Conservation (phyloP, 768 basidiomycete genomes). For the Gautieria morchelliformis region DNA sequence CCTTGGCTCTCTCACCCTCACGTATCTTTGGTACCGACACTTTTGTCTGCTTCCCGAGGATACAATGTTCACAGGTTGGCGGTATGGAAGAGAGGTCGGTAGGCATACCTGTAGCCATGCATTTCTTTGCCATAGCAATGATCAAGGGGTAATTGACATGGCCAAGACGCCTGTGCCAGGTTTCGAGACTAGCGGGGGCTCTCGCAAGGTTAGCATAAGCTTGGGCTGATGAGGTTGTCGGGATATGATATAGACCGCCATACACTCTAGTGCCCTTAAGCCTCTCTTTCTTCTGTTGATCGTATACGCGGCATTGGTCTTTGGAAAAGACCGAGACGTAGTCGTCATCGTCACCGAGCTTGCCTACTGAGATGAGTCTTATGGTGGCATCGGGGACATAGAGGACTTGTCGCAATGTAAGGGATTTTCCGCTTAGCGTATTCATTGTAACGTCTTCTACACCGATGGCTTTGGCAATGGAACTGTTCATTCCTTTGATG, state of each 20-base stretch:
- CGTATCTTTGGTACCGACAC: too few relatives aligned
- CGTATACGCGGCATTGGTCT: too few relatives aligned
- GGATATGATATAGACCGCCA: background rate
- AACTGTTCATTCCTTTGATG: constrained; percentile 18
- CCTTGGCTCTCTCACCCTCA: too few relatives aligned
- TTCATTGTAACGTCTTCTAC: too few relatives aligned
- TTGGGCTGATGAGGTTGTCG: background rate
- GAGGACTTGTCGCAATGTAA: constrained; percentile 11
- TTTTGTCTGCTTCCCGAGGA: constrained; percentile 30
- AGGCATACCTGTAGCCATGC: constrained; percentile 15
- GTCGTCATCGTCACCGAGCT: background rate
- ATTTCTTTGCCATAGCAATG: too few relatives aligned
- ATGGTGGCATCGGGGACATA: constrained; percentile 14
- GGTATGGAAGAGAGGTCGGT: constrained; percentile 14
- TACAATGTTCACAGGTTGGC: constrained; percentile 25
- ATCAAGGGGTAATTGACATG: constrained; percentile 15
- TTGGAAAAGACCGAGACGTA: too few relatives aligned
- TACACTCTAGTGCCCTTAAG: too few relatives aligned
- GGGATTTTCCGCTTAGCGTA: background rate
- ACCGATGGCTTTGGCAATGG: background rate
- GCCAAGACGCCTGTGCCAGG: constrained; percentile 19
- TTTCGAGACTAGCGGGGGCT: constrained; percentile 2
- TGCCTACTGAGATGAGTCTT: constrained; percentile 11
- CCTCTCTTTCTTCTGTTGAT: too few relatives aligned
- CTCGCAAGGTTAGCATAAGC: too few relatives aligned